Evolutionary conservation across 306 rosid genomes (phyloP).

Genomic region (Morella rubra): DNA sequence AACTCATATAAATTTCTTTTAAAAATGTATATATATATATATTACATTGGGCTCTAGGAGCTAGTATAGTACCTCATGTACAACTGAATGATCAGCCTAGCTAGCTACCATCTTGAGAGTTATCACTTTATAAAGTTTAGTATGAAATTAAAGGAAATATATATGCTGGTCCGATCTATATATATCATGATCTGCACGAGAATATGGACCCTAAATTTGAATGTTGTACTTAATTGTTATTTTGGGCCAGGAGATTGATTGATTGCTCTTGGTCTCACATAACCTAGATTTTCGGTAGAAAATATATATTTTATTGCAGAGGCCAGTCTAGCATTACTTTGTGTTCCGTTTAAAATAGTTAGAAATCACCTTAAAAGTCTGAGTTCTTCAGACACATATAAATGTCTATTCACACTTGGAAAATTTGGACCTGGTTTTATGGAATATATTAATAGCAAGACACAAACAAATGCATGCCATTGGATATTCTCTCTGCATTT

Average conservation of each 20-base stretch:
- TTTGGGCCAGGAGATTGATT: background rate
- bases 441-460: conserved; percentile 22
- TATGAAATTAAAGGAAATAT: too few species aligned
- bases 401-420: background rate
- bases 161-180: too few species aligned
- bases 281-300: background rate
- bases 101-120: too few species aligned
- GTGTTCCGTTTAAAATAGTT: too few species aligned
- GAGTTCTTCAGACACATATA: background rate
- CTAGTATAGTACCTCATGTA: too few species aligned
- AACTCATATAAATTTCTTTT: too few species aligned
- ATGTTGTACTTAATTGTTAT: background rate
- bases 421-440: conserved; percentile 25
- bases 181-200: too few species aligned
- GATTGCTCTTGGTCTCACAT: background rate
- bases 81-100: too few species aligned
- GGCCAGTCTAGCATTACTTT: background rate
- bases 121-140: too few species aligned
- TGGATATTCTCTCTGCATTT: conserved; percentile 40
- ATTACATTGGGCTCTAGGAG: too few species aligned
- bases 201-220: background rate
- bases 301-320: background rate
- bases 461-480: conserved; percentile 37
- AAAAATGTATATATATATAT: too few species aligned
- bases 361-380: conserved; percentile 5